A percentile compares a stretch with the other conserved stretches of the same genome.
phyloP scores from a whole-genome alignment of 192 early-diverging fungal species.

The Podila epicladia region DNA sequence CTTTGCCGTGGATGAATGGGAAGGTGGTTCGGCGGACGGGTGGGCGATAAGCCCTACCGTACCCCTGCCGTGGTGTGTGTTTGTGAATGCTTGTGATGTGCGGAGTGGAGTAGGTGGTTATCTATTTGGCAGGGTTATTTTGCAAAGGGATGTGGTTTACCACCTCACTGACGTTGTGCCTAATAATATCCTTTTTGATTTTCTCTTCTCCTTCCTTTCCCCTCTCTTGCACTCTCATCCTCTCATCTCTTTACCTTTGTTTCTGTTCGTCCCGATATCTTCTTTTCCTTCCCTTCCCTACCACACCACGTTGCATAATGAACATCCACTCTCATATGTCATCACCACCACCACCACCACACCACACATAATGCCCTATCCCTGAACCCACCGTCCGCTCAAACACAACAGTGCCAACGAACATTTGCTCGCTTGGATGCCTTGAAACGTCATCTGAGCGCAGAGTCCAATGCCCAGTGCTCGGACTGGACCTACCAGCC shows the following conservation, averaged over 20 bases:
- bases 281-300: neutral
- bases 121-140: slow-evolving; percentile 1
- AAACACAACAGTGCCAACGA: slow-evolving; percentile 47
- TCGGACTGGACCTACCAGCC: slow-evolving; percentile 45
- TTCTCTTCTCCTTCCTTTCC: neutral
- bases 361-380: neutral
- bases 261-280: neutral
- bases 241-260: neutral
- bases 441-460: slow-evolving; percentile 60
- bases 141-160: slow-evolving; percentile 7
- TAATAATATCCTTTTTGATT: slow-evolving; percentile 1
- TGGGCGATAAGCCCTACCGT: neutral
- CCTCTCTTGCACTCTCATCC: neutral
- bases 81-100: slow-evolving; percentile 10
- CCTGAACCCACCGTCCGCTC: neutral
- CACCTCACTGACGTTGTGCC: neutral
- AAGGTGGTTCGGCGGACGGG: neutral
- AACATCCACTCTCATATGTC: neutral
- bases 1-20: neutral
- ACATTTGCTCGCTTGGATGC: slow-evolving; percentile 66
- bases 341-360: neutral
- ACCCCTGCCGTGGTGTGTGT: slow-evolving; percentile 10
- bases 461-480: slow-evolving; percentile 54
- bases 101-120: neutral
- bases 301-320: neutral